phyloP scores from a whole-genome alignment of 495 filamentous ascomycete genomes.

The Tirmania nivea region DNA sequence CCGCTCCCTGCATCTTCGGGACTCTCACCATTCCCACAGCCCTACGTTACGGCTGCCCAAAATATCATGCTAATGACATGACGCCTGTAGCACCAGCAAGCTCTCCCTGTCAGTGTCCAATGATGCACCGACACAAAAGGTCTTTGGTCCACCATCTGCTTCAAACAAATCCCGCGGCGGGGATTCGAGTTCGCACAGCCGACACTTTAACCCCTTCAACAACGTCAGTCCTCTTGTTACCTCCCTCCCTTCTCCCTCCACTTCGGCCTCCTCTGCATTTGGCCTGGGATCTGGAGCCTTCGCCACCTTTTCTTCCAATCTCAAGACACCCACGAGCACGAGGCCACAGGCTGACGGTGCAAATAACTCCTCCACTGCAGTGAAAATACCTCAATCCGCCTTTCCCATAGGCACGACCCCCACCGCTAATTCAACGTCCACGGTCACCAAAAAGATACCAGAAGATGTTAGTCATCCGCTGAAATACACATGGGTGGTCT shows the following conservation, averaged over 20 bases:
- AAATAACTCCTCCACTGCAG: not conserved
- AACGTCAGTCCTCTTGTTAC: slow-evolving; percentile 47
- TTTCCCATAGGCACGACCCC: not conserved
- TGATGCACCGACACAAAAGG: slow-evolving; percentile 34
- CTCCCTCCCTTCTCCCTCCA: slow-evolving; percentile 62
- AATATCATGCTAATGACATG: not conserved
- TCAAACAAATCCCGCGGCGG: not conserved
- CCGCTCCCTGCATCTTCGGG: not conserved
- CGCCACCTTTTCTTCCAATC: slow-evolving; percentile 61
- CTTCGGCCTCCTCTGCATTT: slow-evolving; percentile 76
- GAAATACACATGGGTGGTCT: slow-evolving; percentile 83
- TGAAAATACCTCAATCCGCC: slow-evolving; percentile 22
- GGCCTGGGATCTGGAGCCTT: slow-evolving; percentile 75
- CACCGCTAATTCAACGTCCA: slow-evolving; percentile 29
- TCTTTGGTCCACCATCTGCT: slow-evolving; percentile 35
- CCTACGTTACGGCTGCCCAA: too few species aligned
- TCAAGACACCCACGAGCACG: not conserved
- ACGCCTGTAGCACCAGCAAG: slow-evolving; percentile 34
- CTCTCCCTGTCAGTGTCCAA: slow-evolving; percentile 64
- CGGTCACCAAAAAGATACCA: slow-evolving; percentile 21
- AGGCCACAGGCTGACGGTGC: not conserved
- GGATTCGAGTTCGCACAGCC: slow-evolving; percentile 33
- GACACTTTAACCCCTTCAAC: slow-evolving; percentile 67
- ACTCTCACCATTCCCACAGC: not conserved
- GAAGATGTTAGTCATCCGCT: slow-evolving; percentile 33